Evolutionary conservation across 495 filamentous ascomycete genomes (phyloP).

Genomic region (Cudoniella acicularis): DNA sequence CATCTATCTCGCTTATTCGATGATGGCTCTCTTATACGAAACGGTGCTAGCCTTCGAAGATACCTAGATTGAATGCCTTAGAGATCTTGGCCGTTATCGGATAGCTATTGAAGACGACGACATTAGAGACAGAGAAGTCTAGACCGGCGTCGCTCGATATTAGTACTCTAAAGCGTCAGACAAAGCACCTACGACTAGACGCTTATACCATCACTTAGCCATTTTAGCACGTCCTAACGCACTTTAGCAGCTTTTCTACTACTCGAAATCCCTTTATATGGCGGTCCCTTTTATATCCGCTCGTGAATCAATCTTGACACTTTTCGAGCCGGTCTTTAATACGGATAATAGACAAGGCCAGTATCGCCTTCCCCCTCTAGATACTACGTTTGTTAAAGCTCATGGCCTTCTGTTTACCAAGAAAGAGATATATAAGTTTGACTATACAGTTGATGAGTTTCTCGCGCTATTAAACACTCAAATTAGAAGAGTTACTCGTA

Average conservation of each 20-base stretch:
- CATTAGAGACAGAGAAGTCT: constrained; percentile 64
- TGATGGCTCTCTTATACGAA: constrained; percentile 72
- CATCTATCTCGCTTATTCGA: constrained; percentile 73
- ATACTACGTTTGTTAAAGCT: constrained; percentile 54
- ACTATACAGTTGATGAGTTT: constrained; percentile 44
- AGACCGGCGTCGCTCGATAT: constrained; percentile 66
- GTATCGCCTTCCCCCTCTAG: constrained; percentile 28
- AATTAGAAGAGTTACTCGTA: constrained; percentile 51
- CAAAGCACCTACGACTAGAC: constrained; percentile 60
- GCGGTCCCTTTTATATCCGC: constrained; percentile 12
- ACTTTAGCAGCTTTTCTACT: constrained; percentile 71
- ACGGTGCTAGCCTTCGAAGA: constrained; percentile 70
- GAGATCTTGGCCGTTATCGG: constrained; percentile 58
- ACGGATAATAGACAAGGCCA: background rate
- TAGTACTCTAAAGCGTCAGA: constrained; percentile 82
- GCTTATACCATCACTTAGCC: constrained; percentile 80
- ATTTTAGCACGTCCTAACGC: constrained; percentile 72
- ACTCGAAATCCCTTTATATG: constrained; percentile 39
- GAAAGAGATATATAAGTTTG: constrained; percentile 41
- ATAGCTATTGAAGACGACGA: constrained; percentile 77
- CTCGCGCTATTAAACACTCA: constrained; percentile 50
- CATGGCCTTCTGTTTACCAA: constrained; percentile 65
- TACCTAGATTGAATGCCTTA: constrained; percentile 87
- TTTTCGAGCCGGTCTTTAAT: constrained; percentile 16
- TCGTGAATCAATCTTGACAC: constrained; percentile 18